Base-by-base conservation (phyloP, 2,329 filamentous ascomycete genomes). In the Aureobasidium sp. region DNA sequence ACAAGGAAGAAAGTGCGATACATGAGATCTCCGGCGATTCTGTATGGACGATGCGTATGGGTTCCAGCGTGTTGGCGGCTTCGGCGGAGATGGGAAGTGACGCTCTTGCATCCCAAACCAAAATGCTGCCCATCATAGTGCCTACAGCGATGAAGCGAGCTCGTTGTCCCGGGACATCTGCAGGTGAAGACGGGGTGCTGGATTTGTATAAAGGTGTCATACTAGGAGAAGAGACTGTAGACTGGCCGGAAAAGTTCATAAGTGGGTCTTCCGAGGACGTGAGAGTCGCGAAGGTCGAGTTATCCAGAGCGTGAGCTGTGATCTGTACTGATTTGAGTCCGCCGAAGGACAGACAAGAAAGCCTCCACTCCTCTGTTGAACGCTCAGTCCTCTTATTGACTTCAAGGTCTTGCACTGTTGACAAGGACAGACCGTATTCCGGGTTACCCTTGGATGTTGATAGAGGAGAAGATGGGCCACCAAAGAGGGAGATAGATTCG, bases 1-100 rank as follows among this genome's bases (percentile, higher is more conserved):
- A 95, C 17, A 99, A 78, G 1, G 90, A 88, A 1, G 91, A 90
- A 49, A 96, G 73, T 6, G 88, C 94, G 17, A 99, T 74, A 63
- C 86, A 90, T 0, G 91, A 89, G 19, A 97, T 85, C 69, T 90
- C 83, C 0, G 93, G 91, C 0, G 93, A 97, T 47, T 95, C 90
- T 0, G 94, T 97, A 67, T 92, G 85, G 47, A 97, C 92, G 54
- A 88, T 79, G 29, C 90, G 85, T n/a, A 95, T 69, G 0, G 93
- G 89, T 13, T 81, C 77, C 45, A 95, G 75, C 4, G 76, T 78
- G 64, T 87, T 86, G 29, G 77, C 71, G 4, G 82, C 72, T 45
- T 81, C 78, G 1, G 78, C 65, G 66, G 79, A 83, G 2, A 75
- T 78, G 1, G 85, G 78, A 19, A 81, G 72, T 10, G 81, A 76